Evolutionary conservation across 2,329 filamentous ascomycete species (phyloP), one percentile per base, ranked within the genome.

Genomic region (Fusarium sp.): DNA sequence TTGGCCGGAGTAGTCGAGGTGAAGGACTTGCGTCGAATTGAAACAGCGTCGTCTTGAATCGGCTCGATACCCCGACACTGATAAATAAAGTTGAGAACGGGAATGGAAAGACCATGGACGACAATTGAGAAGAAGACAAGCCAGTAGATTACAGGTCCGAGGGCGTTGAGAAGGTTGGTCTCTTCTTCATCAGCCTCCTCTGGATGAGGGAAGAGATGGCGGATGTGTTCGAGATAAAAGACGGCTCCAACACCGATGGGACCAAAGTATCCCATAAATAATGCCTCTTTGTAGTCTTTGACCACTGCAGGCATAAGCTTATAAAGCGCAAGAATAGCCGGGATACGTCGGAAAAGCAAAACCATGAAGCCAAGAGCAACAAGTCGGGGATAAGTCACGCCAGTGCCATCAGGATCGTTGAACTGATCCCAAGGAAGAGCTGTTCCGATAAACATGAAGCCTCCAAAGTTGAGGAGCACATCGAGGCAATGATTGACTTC

Each of bases 241-340:
- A 92, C 82, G 0, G 90, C 90, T 17, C 87, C 88, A 9, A 91
- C 89, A 2, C 90, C 90, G 42, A 93, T 92, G 0, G 90, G 90
- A 0, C 90, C 90, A 65, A 93, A 93, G 56, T 86, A 86, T 0
- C 84, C 84, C 82, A 87, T 84, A 54, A 87, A 87, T 0, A 87
- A 66, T 0, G 84, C 84, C 56, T 87, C 84, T 62, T 81, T 83
- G 77, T 80, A 85, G 64, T 78, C 73, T n/a, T 78, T 77, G 52
- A 81, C 78, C 0, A 80, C 77, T 2, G 73, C 73, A 0, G 83
- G 82, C 80, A 87, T 84, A 7, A 84, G 72, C 62, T 81, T 83
- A 70, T 86, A 87, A 1, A 78, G 74, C 9, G 81, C 46, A 44
- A 87, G 70, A 9, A 86, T 79, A 3, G 83, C 79, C 1, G 84